Percentiles rank a stretch among this genome's conserved stretches.
These are phyloP conservation scores for Cyberlindnera japonica DNA, from an alignment of 805 yeast genomes.

Conservation along the genomic window DNA sequence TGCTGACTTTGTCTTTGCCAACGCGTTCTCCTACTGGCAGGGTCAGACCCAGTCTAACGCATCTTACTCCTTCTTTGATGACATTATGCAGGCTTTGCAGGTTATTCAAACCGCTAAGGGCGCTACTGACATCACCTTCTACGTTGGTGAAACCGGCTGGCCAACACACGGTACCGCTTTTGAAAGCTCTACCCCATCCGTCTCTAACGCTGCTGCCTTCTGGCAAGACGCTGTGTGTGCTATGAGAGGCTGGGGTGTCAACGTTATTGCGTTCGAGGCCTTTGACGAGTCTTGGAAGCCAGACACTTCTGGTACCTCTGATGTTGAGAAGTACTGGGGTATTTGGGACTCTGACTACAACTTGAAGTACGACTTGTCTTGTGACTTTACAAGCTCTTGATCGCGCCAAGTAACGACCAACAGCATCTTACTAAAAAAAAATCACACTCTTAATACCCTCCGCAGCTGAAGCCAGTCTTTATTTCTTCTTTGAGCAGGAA, in stretches of 20 bases:
- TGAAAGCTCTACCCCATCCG: slow-evolving; percentile 63
- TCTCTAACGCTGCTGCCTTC: slow-evolving; percentile 69
- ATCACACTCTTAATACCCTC: too few relatives aligned
- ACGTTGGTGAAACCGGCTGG: slow-evolving; percentile 99
- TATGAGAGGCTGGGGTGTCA: slow-evolving; percentile 93
- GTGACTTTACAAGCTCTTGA: slow-evolving; percentile 38
- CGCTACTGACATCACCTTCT: slow-evolving; percentile 77
- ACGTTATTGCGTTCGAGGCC: slow-evolving; percentile 91
- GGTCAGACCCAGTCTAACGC: slow-evolving; percentile 84
- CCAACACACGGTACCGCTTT: slow-evolving; percentile 80
- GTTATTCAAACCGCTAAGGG: slow-evolving; percentile 84
- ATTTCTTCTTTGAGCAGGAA: neutral
- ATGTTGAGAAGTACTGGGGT: slow-evolving; percentile 96
- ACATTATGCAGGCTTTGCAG: slow-evolving; percentile 96
- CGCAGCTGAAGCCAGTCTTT: too few relatives aligned
- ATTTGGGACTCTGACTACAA: slow-evolving; percentile 56
- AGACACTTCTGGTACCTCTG: slow-evolving; percentile 75
- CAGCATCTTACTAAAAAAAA: too few relatives aligned
- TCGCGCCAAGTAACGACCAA: neutral
- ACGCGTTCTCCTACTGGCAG: slow-evolving; percentile 99
- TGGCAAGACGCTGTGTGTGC: slow-evolving; percentile 92
- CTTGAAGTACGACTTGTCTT: slow-evolving; percentile 44
- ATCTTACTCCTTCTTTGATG: slow-evolving; percentile 90
- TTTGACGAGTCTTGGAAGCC: slow-evolving; percentile 98
- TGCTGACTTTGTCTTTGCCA: slow-evolving; percentile 83